Base-by-base conservation (phyloP, 306 rosid genomes). In the Argentina anserina region DNA sequence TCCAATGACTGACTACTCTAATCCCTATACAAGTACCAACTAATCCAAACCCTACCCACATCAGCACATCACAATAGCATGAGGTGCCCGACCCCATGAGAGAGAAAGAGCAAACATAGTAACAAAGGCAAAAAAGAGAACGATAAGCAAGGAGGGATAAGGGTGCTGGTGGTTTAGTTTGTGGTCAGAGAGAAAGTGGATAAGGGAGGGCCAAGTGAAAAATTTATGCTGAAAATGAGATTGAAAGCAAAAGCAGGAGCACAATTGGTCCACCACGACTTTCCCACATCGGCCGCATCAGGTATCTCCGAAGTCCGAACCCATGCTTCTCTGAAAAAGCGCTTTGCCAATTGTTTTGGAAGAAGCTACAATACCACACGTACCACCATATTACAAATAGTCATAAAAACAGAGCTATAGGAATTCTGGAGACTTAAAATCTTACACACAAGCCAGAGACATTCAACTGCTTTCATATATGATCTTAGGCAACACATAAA, bases 181-280 rank as follows among this genome's bases (percentile, higher is more conserved):
- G 67, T 26, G 79, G 73, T 14, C 36, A 5, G 47, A 12, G 28
- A 62, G 49, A 34, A n/a, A 33, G 39, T 4, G 36, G 72, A 65
- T 39, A 56, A 58, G 31, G 62, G 75, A 69, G 67, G 69, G 42
- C 67, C 75, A 39, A 41, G 43, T 58, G 67, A 39, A 41, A 58
- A 28, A 18, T 0, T 7, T 5, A 12, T 17, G 67, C 67, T 18
- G 43, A 34, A n/a, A 20, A 8, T 9, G 9, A 39, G 41, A 60
- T 26, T 40, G 81, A 76, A 39, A 73, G 85, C 61, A 78, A 78
- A 63, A 65, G 69, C 59, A 74, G 66, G 80, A 80, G 36, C 52
- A 56, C 67, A 67, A 66, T 69, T 39, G 61, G 61, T n/a, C 62
- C 45, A 61, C 46, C 45, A 33, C 23, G 31, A 29, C 15, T 3